Base-by-base conservation (phyloP, 306 rosid species). In the Vigna radiata region DNA sequence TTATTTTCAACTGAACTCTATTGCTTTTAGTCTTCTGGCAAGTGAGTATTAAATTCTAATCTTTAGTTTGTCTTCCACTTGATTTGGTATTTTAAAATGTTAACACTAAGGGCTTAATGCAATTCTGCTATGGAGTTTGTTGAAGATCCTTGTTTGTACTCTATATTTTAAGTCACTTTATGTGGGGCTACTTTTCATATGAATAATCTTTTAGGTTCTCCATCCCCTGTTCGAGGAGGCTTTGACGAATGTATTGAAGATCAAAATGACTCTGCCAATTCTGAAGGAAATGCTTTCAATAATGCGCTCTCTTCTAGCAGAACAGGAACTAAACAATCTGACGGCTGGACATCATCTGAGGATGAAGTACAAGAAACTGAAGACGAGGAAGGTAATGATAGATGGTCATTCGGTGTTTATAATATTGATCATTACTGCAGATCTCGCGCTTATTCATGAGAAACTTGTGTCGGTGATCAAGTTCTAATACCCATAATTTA, bases 321-420 rank as follows among this genome's bases (percentile, higher is more conserved):
- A 46, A 83, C 90, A 36, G 83, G 68, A 64, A 39, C 60, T 23
- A 61, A 23, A 31, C 75, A 55, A 79, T 79, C 89, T 58, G 73
- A 85, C 43, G 91, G 96, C 72, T 96, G 99, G 99, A 78, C 91
- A 37, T 85, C 98, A 41, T 92, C 98, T 17, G 99, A 92, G 80
- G 99, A 96, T 47, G 99, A 96, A 69, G 82, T 62, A 39, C 97
- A 90, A 73, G 76, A 85, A 68, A 79, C 76, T 84, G 93, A 83
- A 58, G 91, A 73, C 68, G 93, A 86, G 54, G 99, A 89, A 81
- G 98, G 99, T 96, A 77, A 68, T 77, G 7, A 15, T 54, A 19
- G 17, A 53, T 49, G 17, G 33, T 43, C 18, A 55, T 76, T 33
- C 68, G 48, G 47, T 64, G 16, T 29, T 27, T 71, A 13, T 50